Conservation (phyloP, 208 protist species). For the Trichomonas gallinae region DNA sequence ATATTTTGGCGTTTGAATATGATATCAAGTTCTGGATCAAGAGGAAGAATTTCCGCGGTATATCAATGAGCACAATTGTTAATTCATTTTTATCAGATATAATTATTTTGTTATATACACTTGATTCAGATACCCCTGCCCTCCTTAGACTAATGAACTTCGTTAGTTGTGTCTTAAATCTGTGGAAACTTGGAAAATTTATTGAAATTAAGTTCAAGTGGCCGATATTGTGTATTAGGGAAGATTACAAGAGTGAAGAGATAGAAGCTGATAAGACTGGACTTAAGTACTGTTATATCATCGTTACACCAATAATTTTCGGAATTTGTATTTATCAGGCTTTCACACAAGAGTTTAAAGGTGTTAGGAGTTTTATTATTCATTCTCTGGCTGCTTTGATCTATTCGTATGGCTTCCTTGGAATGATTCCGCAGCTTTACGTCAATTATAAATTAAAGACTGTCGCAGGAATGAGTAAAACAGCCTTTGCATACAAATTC, state of each 20-base stretch:
- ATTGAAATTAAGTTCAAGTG: slow-evolving; percentile 29
- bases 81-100: slow-evolving; percentile 70
- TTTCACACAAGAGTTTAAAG: not conserved
- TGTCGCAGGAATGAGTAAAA: slow-evolving; percentile 88
- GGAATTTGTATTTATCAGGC: slow-evolving; percentile 23
- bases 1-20: slow-evolving; percentile 91
- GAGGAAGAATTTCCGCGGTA: slow-evolving; percentile 71
- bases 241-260: not conserved
- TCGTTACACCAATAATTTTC: slow-evolving; percentile 67
- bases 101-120: slow-evolving; percentile 89
- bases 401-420: slow-evolving; percentile 82
- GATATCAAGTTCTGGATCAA: slow-evolving; percentile 62
- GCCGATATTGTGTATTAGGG: slow-evolving; percentile 4
- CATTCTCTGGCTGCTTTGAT: slow-evolving; percentile 33
- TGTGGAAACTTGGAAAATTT: slow-evolving; percentile 84
- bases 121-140: slow-evolving; percentile 77
- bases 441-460: slow-evolving; percentile 96
- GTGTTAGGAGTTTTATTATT: not conserved
- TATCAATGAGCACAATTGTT: slow-evolving; percentile 75
- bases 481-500: slow-evolving; percentile 84
- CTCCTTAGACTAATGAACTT: slow-evolving; percentile 61
- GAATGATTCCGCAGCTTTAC: slow-evolving; percentile 96
- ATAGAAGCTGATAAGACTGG: slow-evolving; percentile 46
- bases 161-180: slow-evolving; percentile 58
- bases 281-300: slow-evolving; percentile 72